Conservation (phyloP, 2,329 filamentous ascomycete genomes). For the Colletotrichum camelliae region DNA sequence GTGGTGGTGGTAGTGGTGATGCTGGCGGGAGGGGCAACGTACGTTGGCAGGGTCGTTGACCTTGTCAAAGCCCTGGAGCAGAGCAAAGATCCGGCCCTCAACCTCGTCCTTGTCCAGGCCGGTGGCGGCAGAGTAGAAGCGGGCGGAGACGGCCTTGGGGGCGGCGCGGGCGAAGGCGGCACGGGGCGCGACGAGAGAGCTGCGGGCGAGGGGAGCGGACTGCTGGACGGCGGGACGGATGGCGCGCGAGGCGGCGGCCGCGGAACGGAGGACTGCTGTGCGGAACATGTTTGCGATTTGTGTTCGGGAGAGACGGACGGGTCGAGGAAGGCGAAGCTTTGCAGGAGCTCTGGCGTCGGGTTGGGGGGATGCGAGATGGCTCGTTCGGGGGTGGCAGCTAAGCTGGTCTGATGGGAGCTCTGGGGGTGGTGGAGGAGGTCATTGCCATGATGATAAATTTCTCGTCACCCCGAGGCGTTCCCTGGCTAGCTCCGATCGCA, state of each 20-base stretch:
- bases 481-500: constrained; percentile 7
- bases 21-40: constrained; percentile 34
- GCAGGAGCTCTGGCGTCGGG: not conserved
- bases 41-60: constrained; percentile 72
- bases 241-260: constrained; percentile 62
- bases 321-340: not conserved
- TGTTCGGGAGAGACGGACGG: constrained; percentile 12
- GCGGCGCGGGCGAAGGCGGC: constrained; percentile 62
- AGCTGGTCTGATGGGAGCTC: constrained; percentile 9
- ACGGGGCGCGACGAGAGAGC: constrained; percentile 65
- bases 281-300: constrained; percentile 77
- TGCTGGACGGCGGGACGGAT: constrained; percentile 60
- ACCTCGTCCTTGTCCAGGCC: constrained; percentile 84
- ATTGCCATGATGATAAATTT: constrained; percentile 25
- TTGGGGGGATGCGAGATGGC: constrained; percentile 1
- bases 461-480: constrained; percentile 21
- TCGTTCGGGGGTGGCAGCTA: constrained; percentile 1
- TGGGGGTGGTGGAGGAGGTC: constrained; percentile 10
- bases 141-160: constrained; percentile 67
- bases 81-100: constrained; percentile 88
- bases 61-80: constrained; percentile 98
- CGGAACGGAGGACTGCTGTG: constrained; percentile 81
- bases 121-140: constrained; percentile 86
- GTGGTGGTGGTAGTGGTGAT: not conserved
- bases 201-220: constrained; percentile 50